Evolutionary conservation across 192 early-diverging fungal genomes (phyloP), one percentile per base, ranked within the genome.

Genomic region (Globomyces pollinis-pini): DNA sequence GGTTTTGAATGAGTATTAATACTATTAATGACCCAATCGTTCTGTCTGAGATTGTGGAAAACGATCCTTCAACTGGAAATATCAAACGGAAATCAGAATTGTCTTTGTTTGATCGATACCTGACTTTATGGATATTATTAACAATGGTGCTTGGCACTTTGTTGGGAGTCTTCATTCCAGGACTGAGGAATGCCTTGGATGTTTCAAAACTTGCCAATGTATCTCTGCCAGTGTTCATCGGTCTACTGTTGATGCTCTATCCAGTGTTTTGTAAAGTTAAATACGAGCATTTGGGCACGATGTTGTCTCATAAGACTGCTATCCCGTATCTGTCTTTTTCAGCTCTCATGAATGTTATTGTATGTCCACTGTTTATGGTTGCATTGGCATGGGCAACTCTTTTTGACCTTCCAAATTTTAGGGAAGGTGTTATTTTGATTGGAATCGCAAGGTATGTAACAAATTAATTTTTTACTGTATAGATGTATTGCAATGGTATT

Each of bases 171-270:
- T 87, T 74, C 59, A 74, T 79, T 15, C 78, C 80, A 20, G 35
- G 39, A 29, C 80, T 81, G 3, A 70, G 72, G 20, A 15, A 57
- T 3, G 67, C 71, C 6, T 68, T 89, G 58, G 68, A 75, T 41
- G 69, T 72, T 2, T 74, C 77, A 6, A 62, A 76, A 26, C 69
- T 89, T 57, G 85, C 62, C 38, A 74, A 72, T 39, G 85, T 89
- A 1, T 89, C 87, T 30, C 54, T 86, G 2, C 84, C 87, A 1
- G 81, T 88, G 39, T 59, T 63, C 53, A 33, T 88, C 34, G 84
- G 86, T 0, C 50, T 89, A 38, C 66, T 86, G 3, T 29, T 71
- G 7, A 89, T 89, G 86, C 85, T 89, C 78, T 86, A 85, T 50
- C 87, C 87, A 6, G 84, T 89, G 8, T 70, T 89, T 9, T 84